phyloP scores from a whole-genome alignment of 2,329 filamentous ascomycete species.

The Talaromyces sp. region DNA sequence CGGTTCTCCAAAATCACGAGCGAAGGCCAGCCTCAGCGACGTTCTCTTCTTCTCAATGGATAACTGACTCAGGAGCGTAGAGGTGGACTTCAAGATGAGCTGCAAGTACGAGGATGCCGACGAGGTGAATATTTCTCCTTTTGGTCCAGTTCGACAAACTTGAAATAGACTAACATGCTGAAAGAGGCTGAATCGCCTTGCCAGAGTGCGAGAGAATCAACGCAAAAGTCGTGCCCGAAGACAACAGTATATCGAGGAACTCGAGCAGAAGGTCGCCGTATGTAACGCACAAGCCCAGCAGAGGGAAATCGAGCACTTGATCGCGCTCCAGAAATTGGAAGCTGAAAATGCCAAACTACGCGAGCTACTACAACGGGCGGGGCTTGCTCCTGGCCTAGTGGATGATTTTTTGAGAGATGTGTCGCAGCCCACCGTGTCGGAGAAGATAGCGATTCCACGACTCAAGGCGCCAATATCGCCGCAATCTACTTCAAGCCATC shows the following conservation, averaged over 20 bases:
- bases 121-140: background rate
- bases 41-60: background rate
- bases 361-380: slow-evolving; percentile 26
- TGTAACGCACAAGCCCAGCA: slow-evolving; percentile 29
- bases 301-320: slow-evolving; percentile 33
- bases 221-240: slow-evolving; percentile 36
- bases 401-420: slow-evolving; percentile 28
- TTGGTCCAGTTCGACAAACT: background rate
- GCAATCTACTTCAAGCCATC: slow-evolving; percentile 1
- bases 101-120: background rate
- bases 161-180: slow-evolving; percentile 3
- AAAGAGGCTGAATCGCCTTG: slow-evolving; percentile 34
- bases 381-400: slow-evolving; percentile 24
- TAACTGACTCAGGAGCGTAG: background rate
- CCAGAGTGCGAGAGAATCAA: slow-evolving; percentile 41
- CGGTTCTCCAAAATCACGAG: background rate
- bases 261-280: slow-evolving; percentile 32
- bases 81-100: background rate
- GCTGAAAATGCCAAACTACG: slow-evolving; percentile 33
- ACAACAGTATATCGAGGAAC: slow-evolving; percentile 36
- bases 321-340: slow-evolving; percentile 33
- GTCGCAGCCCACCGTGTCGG: slow-evolving; percentile 21
- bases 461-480: slow-evolving; percentile 20
- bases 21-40: background rate
- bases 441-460: slow-evolving; percentile 37